phyloP scores from a whole-genome alignment of 2,329 filamentous ascomycete species.

The Botrytis fragariae region DNA sequence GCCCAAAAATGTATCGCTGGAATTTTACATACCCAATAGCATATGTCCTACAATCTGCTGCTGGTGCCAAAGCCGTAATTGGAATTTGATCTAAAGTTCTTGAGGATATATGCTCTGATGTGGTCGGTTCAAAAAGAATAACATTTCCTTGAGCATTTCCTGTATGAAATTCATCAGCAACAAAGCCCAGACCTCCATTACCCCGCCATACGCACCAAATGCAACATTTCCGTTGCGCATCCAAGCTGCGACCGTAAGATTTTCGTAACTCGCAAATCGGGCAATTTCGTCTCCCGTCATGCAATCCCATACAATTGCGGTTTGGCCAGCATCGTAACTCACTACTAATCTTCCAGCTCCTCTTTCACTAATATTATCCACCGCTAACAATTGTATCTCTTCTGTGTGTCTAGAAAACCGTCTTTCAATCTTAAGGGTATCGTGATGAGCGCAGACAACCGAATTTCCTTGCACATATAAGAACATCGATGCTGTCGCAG shows the following conservation, averaged over 20 bases:
- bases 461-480: slow-evolving; percentile 81
- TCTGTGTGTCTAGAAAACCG: slow-evolving; percentile 81
- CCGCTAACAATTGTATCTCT: slow-evolving; percentile 77
- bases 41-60: slow-evolving; percentile 87
- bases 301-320: slow-evolving; percentile 94
- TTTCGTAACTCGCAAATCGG: slow-evolving; percentile 88
- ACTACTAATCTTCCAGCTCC: slow-evolving; percentile 84
- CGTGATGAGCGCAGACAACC: slow-evolving; percentile 87
- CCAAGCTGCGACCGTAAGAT: slow-evolving; percentile 82
- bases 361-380: slow-evolving; percentile 86
- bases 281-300: slow-evolving; percentile 87
- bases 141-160: slow-evolving; percentile 91
- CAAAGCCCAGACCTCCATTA: slow-evolving; percentile 15
- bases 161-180: slow-evolving; percentile 48
- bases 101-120: slow-evolving; percentile 86
- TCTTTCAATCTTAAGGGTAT: slow-evolving; percentile 84
- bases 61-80: slow-evolving; percentile 88
- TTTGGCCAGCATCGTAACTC: slow-evolving; percentile 88
- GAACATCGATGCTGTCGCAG: slow-evolving; percentile 86
- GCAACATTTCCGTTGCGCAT: slow-evolving; percentile 97
- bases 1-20: background rate
- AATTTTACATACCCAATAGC: slow-evolving; percentile 74
- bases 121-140: slow-evolving; percentile 89
- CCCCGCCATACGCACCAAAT: slow-evolving; percentile 66
- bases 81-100: slow-evolving; percentile 89